These are phyloP conservation scores for Hypoxylon sp. DNA, from an alignment of 2,329 filamentous ascomycete species.

Conservation along the genomic window DNA sequence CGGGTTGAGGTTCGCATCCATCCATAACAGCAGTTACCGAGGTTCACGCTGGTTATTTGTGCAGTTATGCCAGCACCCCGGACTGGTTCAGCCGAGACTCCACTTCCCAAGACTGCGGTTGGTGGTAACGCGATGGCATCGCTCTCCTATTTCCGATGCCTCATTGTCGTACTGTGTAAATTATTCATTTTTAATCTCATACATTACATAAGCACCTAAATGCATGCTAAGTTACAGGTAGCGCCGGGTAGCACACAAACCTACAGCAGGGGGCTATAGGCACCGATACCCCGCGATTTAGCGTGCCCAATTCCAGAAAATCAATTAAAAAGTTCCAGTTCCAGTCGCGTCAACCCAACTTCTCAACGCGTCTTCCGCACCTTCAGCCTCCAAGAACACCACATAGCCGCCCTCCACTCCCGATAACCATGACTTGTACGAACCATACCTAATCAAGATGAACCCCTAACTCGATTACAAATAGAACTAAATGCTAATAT, in stretches of 20 bases:
- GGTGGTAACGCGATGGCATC: conserved; percentile 20
- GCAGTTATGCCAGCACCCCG: conserved; percentile 33
- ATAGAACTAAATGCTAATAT: conserved; percentile 17
- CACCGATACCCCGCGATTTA: conserved; percentile 42
- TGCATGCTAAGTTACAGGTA: no score
- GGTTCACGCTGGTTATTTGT: conserved; percentile 21
- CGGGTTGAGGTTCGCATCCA: no score
- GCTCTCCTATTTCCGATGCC: not conserved
- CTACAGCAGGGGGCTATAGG: conserved; percentile 26
- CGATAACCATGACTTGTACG: conserved; percentile 32
- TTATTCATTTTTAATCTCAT: no score
- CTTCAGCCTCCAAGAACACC: not conserved
- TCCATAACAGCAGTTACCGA: conserved; percentile 36
- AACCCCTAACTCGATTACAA: not conserved
- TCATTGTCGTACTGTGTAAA: conserved; percentile 18
- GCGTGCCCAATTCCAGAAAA: conserved; percentile 23
- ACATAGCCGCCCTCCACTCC: conserved; percentile 18
- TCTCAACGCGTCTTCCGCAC: conserved; percentile 44
- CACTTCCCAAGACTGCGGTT: conserved; percentile 31
- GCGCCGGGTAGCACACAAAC: conserved; percentile 15
- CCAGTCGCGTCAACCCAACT: conserved; percentile 44
- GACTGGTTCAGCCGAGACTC: conserved; percentile 31
- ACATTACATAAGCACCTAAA: no score
- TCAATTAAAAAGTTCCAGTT: conserved; percentile 37
- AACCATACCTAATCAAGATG: not conserved